Evolutionary conservation across 2,329 filamentous ascomycete genomes (phyloP), one percentile per base, ranked within the genome.

Genomic region (Fusarium albidum): DNA sequence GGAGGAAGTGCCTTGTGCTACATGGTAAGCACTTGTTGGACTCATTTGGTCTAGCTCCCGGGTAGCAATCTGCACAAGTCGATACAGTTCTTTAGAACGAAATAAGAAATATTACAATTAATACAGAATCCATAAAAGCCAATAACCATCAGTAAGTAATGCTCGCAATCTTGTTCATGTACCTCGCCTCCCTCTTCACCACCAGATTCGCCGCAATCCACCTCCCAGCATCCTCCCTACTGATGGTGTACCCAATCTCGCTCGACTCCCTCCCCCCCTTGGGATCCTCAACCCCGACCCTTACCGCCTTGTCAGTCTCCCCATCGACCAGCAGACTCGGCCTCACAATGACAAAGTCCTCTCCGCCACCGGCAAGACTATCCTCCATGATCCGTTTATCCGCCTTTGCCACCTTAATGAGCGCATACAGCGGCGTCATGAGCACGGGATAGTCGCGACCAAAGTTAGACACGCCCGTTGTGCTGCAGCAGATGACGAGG

Each of bases 351-450:
- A 70, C 70, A 46, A 69, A 77, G n/a, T 59, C 52, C 53, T 76
- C 74, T 5, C 55, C 67, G 38, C 65, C 66, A 3, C 28, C 63
- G 1, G 32, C 42, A 6, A 77, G 37, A 6, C 13, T 33, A 25
- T 61, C 40, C 67, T 83, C 80, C 77, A 81, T 80, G 18, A 64
- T 69, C 42, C 64, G 67, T 69, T 83, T 84, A 57, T 83, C 81
- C 9, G 47, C 65, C 60, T 81, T 80, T 10, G 80, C 76, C 25
- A 70, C 69, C 32, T 63, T 60, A 29, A 77, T 46, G 42, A 69
- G 56, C 9, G 72, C 66, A 60, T 82, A 83, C 9, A 83, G 53
- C 1, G 79, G 79, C 3, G 70, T 35, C 57, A 79, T 67, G 0
- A 71, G 49, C 6, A 79, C 37, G 2, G 81, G 79, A 32, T 79